Conservation (phyloP, 2,329 filamentous ascomycete species). For the Podosphaera fusca region DNA sequence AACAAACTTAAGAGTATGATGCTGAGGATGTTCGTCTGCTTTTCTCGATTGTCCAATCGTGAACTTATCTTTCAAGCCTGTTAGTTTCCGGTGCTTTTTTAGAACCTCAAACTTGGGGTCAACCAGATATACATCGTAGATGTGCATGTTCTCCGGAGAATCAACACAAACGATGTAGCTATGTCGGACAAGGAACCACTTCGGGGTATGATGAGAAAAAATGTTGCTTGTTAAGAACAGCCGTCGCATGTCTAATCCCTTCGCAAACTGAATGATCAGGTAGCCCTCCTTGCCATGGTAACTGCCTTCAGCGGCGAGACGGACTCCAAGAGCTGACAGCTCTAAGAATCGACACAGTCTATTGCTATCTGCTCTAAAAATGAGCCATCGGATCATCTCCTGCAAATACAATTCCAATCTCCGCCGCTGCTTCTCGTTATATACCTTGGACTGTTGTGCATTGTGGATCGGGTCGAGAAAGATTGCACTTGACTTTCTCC, state of each 20-base stretch:
- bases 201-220: conserved; percentile 63
- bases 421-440: conserved; percentile 61
- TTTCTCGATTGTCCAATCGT: conserved; percentile 24
- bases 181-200: conserved; percentile 95
- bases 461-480: conserved; percentile 20
- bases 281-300: conserved; percentile 97
- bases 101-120: conserved; percentile 71
- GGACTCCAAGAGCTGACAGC: conserved; percentile 76
- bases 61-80: conserved; percentile 31
- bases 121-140: conserved; percentile 95
- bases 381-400: conserved; percentile 86
- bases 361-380: conserved; percentile 90
- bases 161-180: conserved; percentile 98
- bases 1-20: conserved; percentile 68
- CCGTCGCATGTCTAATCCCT: conserved; percentile 66
- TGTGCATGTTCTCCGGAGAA: conserved; percentile 94
- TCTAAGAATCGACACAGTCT: conserved; percentile 89
- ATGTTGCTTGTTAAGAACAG: conserved; percentile 59
- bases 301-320: conserved; percentile 81
- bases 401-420: conserved; percentile 78
- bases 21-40: conserved; percentile 27
- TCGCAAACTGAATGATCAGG: conserved; percentile 74
- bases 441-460: conserved; percentile 20
- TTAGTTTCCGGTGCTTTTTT: conserved; percentile 39
- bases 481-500: conserved; percentile 27